Evolutionary conservation across 257 asterid species (phyloP).

Genomic region (Fraxinus excelsior): DNA sequence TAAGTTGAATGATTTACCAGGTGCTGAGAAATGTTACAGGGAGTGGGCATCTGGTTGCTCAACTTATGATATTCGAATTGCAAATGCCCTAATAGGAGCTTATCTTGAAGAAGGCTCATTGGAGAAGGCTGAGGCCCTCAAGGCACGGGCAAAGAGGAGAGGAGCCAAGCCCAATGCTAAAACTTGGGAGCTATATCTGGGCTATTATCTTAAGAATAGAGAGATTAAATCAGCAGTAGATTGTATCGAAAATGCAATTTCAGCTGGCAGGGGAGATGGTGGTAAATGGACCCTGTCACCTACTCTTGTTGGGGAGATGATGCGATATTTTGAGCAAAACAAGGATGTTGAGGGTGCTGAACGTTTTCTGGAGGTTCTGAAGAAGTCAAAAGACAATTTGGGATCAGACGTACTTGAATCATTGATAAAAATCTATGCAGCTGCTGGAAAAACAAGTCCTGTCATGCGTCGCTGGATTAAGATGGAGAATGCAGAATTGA

Average conservation of each 20-base stretch:
- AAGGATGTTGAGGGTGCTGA: constrained; percentile 81
- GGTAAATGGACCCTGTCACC: constrained; percentile 64
- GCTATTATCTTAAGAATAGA: constrained; percentile 61
- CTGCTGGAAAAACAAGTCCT: constrained; percentile 67
- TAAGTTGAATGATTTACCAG: constrained; percentile 80
- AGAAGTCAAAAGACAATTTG: constrained; percentile 53
- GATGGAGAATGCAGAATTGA: constrained; percentile 85
- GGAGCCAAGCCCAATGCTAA: constrained; percentile 75
- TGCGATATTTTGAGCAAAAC: constrained; percentile 61
- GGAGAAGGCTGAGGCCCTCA: constrained; percentile 71
- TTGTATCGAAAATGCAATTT: constrained; percentile 58
- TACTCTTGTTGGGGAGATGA: constrained; percentile 44
- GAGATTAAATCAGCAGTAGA: constrained; percentile 56
- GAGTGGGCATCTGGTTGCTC: constrained; percentile 71
- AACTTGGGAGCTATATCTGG: constrained; percentile 87
- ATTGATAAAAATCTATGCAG: constrained; percentile 68
- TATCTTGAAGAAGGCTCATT: constrained; percentile 58
- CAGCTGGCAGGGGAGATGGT: constrained; percentile 66
- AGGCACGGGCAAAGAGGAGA: constrained; percentile 55
- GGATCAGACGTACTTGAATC: constrained; percentile 58
- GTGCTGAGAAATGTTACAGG: constrained; percentile 89
- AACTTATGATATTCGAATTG: constrained; percentile 74
- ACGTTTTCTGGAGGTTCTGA: constrained; percentile 54
- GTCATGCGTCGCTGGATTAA: constrained; percentile 67
- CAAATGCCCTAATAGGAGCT: constrained; percentile 78